Evolutionary conservation across 2,329 filamentous ascomycete genomes (phyloP).

Genomic region (Diaporthe humulicola): DNA sequence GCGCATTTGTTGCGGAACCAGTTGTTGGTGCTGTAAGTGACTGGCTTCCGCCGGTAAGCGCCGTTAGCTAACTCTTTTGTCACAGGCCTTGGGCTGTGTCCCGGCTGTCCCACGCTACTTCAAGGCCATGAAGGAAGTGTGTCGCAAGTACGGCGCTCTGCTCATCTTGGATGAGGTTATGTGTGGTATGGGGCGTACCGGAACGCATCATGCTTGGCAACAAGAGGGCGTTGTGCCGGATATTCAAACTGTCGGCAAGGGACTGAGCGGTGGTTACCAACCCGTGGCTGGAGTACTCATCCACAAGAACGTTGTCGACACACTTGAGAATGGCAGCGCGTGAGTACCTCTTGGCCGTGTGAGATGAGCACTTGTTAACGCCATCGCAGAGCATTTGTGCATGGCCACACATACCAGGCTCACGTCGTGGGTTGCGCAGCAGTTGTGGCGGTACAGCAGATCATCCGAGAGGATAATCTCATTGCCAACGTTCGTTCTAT

Average conservation of each 20-base stretch:
- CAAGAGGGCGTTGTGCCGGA: conserved; percentile 71
- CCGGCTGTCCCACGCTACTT: conserved; percentile 67
- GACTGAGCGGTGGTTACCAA: conserved; percentile 71
- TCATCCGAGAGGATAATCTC: conserved; percentile 52
- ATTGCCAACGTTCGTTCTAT: conserved; percentile 51
- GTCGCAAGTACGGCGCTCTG: conserved; percentile 67
- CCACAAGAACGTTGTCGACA: conserved; percentile 61
- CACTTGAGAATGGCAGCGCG: conserved; percentile 55
- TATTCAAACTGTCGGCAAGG: conserved; percentile 74
- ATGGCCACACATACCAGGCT: conserved; percentile 70
- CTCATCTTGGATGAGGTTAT: conserved; percentile 75
- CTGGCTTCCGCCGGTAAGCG: neutral
- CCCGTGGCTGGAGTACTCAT: conserved; percentile 72
- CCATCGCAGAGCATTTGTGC: conserved; percentile 60
- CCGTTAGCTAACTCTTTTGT: neutral
- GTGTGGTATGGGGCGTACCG: conserved; percentile 75
- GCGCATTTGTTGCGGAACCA: conserved; percentile 80
- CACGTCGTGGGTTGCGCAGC: conserved; percentile 56
- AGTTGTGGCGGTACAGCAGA: conserved; percentile 55
- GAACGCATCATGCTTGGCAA: conserved; percentile 74
- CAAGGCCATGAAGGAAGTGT: conserved; percentile 64
- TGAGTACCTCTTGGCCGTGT: conserved; percentile 44
- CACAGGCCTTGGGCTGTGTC: conserved; percentile 64
- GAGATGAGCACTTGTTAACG: conserved; percentile 14
- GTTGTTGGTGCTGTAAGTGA: conserved; percentile 76